Evolutionary conservation across 1,139 yeast species (phyloP), one percentile per base, ranked within the genome.

Genomic region (Yamadazyma diospyri): DNA sequence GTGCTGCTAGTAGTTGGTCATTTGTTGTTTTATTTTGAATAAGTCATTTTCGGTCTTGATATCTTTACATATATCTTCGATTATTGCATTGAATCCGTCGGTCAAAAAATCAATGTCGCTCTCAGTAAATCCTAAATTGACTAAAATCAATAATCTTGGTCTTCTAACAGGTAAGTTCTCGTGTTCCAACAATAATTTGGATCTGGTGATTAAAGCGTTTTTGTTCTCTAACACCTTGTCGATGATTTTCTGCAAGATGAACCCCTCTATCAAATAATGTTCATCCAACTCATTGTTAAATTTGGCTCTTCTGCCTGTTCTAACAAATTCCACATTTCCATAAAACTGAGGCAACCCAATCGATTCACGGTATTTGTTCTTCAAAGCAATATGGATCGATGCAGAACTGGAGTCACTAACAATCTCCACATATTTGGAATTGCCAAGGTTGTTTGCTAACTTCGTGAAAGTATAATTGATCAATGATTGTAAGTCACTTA

Each of bases 141-240:
- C 58, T 45, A 73, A 68, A 10, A 88, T 53, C 46, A 81, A 71
- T 47, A 89, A 66, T 44, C 83, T 82, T 18, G 94, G 95, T 33
- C 57, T 55, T 32, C 76, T 72, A 27, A 85, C 69, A 4, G 95
- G 94, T 42, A 85, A 69, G 37, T 78, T 61, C 53, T 89, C 97
- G 49, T 82, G 94, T 44, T 76, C 80, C 36, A 81, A 65, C 12
- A 87, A 69, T 39, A 77, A 69, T 41, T 82, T 81, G 11, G 85
- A 71, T 51, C 95, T 77, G 10, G 89, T 69, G 32, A 88, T 67
- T 41, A 87, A 68, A 12, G 84, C 71, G 26, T 76, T 72, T 25
- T 70, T 64, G n/a, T 65, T 55, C 7, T 54, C 50, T 37, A 79
- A 64, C 6, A 76, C 64, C 18, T 58, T 53, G 47, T 83, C 81